Evolutionary conservation across 2,329 filamentous ascomycete genomes (phyloP).

Genomic region (Aureobasidium musti): DNA sequence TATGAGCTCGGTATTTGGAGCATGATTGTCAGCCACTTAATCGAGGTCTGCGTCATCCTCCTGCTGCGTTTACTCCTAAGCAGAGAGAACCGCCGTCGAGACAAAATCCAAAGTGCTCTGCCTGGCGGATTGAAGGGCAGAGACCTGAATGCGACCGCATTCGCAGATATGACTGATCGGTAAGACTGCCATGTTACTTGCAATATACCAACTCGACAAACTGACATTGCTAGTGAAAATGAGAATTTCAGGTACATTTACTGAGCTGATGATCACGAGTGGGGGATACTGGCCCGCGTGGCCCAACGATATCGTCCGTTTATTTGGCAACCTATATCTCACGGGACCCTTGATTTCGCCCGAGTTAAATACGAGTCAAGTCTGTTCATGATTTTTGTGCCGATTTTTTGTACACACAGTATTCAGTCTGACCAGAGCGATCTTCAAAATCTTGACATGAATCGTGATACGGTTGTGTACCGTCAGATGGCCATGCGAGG

Average conservation of each 20-base stretch:
- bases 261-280: constrained; percentile 27
- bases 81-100: constrained; percentile 49
- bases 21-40: constrained; percentile 57
- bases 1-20: constrained; percentile 58
- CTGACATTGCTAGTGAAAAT: constrained; percentile 45
- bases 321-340: not conserved
- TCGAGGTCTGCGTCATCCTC: constrained; percentile 53
- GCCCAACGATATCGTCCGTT: constrained; percentile 11
- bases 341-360: constrained; percentile 10
- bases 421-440: not conserved
- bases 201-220: not conserved
- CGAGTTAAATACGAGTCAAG: constrained; percentile 8
- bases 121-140: constrained; percentile 51
- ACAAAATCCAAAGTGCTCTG: constrained; percentile 51
- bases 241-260: constrained; percentile 47
- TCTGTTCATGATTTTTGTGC: not conserved
- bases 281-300: not conserved
- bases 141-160: constrained; percentile 55
- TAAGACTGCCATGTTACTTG: not conserved
- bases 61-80: constrained; percentile 52
- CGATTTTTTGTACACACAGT: not conserved
- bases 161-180: constrained; percentile 56
- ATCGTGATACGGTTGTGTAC: not conserved
- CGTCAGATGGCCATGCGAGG: not conserved
- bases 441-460: not conserved